Base-by-base conservation (phyloP, 805 yeast species). In the Candida nitratophila region DNA sequence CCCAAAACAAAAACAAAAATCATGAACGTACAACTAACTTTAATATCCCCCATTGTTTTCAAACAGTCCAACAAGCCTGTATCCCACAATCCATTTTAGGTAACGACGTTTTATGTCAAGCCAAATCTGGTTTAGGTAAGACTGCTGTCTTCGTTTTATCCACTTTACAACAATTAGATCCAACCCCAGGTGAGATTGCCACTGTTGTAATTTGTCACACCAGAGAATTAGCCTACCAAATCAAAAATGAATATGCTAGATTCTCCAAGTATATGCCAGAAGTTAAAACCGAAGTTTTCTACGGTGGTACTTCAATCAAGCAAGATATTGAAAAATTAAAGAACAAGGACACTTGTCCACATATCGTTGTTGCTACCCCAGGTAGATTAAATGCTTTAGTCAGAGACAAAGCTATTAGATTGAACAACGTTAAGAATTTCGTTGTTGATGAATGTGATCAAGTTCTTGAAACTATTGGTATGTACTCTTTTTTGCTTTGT, bases 81-180 rank as follows among this genome's bases (percentile, higher is more conserved):
- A 93, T 91, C 61, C 99, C 99, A 44, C 98, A 93, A 72, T 86
- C 97, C 45, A 88, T 91, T 62, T 84, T 91, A 57, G 99, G 98
- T 63, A 91, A 96, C 50, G 99, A 91, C 64, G 98, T 91, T 47
- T 72, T 91, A 55, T 93, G 99, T 74, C 99, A 91, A 76, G 99
- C 99, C 68, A 91, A 93, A 74, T 93, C 99, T 39, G 99, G 99
- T 85, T 77, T 93, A 56, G 99, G 99, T 82, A 91, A 91, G 69
- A 91, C 99, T 47, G 99, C 99, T 39, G 98, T 91, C 45, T 91
- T 91, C 58, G 98, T 91, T 48, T 76, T 91, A 59, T 86, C 96
- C 22, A 91, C 99, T 50, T 77, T 91, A 63, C 98, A 91, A 71
- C 97, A 91, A 72, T 76, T 91, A 61, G 98, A 93, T 61, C 98